Evolutionary conservation across 2,329 filamentous ascomycete genomes (phyloP), one percentile per base, ranked within the genome.

Genomic region (Apiospora pterosperma): DNA sequence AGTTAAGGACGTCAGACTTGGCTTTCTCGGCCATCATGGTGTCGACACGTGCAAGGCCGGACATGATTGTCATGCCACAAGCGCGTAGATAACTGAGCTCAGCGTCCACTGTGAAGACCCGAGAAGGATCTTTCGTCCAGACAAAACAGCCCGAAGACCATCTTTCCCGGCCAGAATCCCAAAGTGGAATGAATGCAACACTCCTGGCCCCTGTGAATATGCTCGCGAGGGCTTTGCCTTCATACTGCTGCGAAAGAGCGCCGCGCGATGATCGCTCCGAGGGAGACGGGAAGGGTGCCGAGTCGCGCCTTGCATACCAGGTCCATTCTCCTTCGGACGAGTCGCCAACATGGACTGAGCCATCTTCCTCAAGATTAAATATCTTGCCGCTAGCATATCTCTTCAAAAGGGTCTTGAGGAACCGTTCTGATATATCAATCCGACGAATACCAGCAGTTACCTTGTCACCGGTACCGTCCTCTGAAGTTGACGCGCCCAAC

Each of bases 1-100:
- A 88, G 0, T 84, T 83, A 8, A 90, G 80, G 39, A 88, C 83
- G 64, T 88, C 85, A 1, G 82, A 82, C 70, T 88, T 88, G 36
- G 84, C 82, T 62, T 77, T 81, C 38, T 82, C 78, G 0, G 78
- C 76, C 11, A 73, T 70, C 12, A 74, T 63, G 0, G 76, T 69
- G 12, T 79, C 73, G 5, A 85, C 66, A 2, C 83, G 78, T 0
- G 82, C 80, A 0, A 89, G 76, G 62, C 89, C 86, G 0, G 84
- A 80, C 78, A 87, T 87, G 19, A 86, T 83, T 0, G 82, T 81
- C 62, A 83, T 82, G 0, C 81, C 81, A 66, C 88, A 87, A 0
- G 81, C 82, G 5, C 76, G 74, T 6, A 87, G 75, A 36, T 83
- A 84, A 14, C 78, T 82, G 2, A 88, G 76, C 39, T 87, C 85